phyloP scores from a whole-genome alignment of 2,329 filamentous ascomycete species.

The Fusarium liriodendri region DNA sequence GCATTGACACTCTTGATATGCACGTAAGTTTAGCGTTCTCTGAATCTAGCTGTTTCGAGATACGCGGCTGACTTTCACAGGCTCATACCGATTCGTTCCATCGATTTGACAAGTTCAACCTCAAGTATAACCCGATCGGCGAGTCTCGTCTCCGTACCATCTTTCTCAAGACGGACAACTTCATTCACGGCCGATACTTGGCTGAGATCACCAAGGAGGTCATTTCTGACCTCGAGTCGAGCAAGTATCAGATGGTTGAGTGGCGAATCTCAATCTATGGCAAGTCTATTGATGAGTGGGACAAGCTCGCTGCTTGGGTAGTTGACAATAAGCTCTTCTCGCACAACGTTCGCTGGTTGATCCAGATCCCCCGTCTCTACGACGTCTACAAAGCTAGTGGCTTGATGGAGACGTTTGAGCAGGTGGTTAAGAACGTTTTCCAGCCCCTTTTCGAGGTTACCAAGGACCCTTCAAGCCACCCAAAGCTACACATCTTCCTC shows the following conservation, averaged over 20 bases:
- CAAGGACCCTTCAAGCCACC: conserved; percentile 84
- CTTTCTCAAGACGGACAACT: conserved; percentile 98
- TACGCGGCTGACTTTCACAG: conserved; percentile 52
- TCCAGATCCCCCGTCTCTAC: conserved; percentile 93
- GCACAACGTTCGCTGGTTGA: conserved; percentile 96
- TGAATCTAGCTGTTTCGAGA: neutral
- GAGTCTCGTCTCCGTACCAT: conserved; percentile 97
- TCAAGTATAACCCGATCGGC: conserved; percentile 98
- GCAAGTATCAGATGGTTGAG: conserved; percentile 99
- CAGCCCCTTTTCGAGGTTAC: conserved; percentile 95
- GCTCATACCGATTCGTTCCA: conserved; percentile 98
- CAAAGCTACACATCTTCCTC: conserved; percentile 93
- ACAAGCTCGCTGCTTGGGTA: conserved; percentile 96
- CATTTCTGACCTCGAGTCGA: conserved; percentile 95
- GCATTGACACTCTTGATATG: conserved; percentile 99
- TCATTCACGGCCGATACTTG: conserved; percentile 93
- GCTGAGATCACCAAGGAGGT: conserved; percentile 99
- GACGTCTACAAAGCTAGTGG: conserved; percentile 94
- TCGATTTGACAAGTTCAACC: conserved; percentile 98
- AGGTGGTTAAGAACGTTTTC: conserved; percentile 92
- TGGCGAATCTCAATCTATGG: conserved; percentile 99
- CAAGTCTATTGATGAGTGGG: conserved; percentile 92
- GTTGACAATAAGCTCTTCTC: conserved; percentile 98
- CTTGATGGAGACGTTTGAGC: conserved; percentile 89
- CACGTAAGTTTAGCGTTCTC: conserved; percentile 70